phyloP scores from a whole-genome alignment of 805 yeast species.

The Yamadazyma akitaensis region DNA sequence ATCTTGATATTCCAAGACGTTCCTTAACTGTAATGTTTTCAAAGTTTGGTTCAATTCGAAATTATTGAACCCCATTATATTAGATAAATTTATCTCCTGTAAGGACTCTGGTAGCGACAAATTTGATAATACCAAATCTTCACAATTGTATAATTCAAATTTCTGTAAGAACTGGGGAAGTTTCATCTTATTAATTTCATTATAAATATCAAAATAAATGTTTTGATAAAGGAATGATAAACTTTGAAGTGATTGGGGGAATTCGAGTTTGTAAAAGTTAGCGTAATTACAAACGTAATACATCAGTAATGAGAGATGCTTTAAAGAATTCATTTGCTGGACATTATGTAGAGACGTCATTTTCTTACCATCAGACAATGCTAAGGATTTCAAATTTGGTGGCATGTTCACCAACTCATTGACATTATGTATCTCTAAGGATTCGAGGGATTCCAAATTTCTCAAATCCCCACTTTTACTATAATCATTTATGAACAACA shows the following conservation, averaged over 20 bases:
- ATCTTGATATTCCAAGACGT: conserved; percentile 5
- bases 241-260: conserved; percentile 4
- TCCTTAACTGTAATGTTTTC: background rate
- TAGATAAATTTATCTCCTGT: background rate
- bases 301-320: conserved; percentile 1
- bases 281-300: conserved; percentile 6
- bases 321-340: background rate
- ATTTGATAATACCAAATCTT: conserved; percentile 6
- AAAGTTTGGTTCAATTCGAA: conserved; percentile 2
- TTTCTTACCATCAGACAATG: conserved; percentile 7
- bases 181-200: conserved; percentile 6
- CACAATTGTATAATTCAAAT: conserved; percentile 5
- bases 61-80: conserved; percentile 3
- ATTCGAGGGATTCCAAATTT: conserved; percentile 1
- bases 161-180: conserved; percentile 4
- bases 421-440: conserved; percentile 5
- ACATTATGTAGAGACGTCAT: conserved; percentile 1
- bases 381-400: background rate
- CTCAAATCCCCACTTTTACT: conserved; percentile 7
- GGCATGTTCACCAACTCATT: conserved; percentile 5
- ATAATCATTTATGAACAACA: conserved; percentile 5
- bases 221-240: conserved; percentile 3
- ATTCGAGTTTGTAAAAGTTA: conserved; percentile 1
- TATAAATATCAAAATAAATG: conserved; percentile 6
- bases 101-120: conserved; percentile 5